Conservation (phyloP, 78 protist species). For the Polysphondylium violaceum region DNA sequence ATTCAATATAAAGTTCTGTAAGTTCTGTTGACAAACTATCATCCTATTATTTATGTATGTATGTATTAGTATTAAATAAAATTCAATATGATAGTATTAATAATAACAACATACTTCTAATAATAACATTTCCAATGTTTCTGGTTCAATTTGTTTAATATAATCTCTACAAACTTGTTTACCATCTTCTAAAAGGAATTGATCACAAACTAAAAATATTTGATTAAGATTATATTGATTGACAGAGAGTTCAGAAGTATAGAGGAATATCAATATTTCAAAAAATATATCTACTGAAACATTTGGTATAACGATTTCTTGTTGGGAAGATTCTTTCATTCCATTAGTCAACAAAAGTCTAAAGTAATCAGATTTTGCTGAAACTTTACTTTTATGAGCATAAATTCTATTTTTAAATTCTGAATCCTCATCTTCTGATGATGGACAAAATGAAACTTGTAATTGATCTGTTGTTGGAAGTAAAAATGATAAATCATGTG, state of each 20-base stretch:
- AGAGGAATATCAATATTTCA: slow-evolving; percentile 50
- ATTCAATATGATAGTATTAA: not conserved
- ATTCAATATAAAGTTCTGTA: slow-evolving; percentile 41
- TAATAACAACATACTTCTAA: slow-evolving; percentile 41
- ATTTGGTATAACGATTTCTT: slow-evolving; percentile 62
- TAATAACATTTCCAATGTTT: slow-evolving; percentile 36
- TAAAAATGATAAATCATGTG: slow-evolving; percentile 69
- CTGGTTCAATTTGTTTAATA: slow-evolving; percentile 23
- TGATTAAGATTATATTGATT: slow-evolving; percentile 21
- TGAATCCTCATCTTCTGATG: not conserved
- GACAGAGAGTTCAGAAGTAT: slow-evolving; percentile 30
- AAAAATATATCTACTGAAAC: slow-evolving; percentile 45
- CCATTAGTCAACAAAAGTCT: slow-evolving; percentile 54
- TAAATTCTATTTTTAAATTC: slow-evolving; percentile 1
- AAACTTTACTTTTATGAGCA: slow-evolving; percentile 51
- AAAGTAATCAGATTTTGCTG: slow-evolving; percentile 40
- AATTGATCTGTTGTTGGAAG: slow-evolving; percentile 27
- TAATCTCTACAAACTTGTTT: slow-evolving; percentile 48
- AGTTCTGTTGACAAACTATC: slow-evolving; percentile 36
- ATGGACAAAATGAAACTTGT: too few relatives aligned
- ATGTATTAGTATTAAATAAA: not conserved
- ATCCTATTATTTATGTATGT: not conserved
- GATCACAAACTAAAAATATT: slow-evolving; percentile 61
- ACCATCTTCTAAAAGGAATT: slow-evolving; percentile 67
- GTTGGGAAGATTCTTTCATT: slow-evolving; percentile 66